Percentiles rank a stretch among this genome's conserved stretches.
These are phyloP conservation scores for Dacryopinax primogenitus DNA, from an alignment of 768 basidiomycete species.

Conservation along the genomic window DNA sequence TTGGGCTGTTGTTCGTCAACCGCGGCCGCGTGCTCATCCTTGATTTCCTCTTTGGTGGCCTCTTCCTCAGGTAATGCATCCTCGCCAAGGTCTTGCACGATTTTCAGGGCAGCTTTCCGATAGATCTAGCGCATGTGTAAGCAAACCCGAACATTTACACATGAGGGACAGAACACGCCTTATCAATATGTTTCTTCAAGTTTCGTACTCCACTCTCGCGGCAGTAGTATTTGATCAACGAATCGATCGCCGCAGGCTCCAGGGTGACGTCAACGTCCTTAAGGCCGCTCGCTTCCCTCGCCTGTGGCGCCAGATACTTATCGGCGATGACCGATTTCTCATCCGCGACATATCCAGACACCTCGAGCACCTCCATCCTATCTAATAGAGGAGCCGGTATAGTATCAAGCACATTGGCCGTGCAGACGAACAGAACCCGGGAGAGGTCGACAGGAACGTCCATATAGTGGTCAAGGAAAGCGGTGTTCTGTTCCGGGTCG, in stretches of 20 bases:
- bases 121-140: slow-evolving; percentile 52
- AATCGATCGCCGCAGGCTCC: slow-evolving; percentile 63
- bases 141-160: background rate
- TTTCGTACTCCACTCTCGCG: slow-evolving; percentile 94
- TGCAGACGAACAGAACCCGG: slow-evolving; percentile 93
- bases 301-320: slow-evolving; percentile 81
- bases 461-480: slow-evolving; percentile 94
- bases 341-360: slow-evolving; percentile 86
- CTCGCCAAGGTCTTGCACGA: slow-evolving; percentile 84
- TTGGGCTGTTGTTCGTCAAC: slow-evolving; percentile 44
- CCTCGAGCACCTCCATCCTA: slow-evolving; percentile 93
- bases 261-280: slow-evolving; percentile 72
- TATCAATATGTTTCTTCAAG: slow-evolving; percentile 97
- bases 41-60: slow-evolving; percentile 17
- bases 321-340: slow-evolving; percentile 83
- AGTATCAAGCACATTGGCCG: slow-evolving; percentile 84
- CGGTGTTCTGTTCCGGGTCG: slow-evolving; percentile 88
- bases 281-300: slow-evolving; percentile 79
- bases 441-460: slow-evolving; percentile 95
- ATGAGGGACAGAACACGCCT: slow-evolving; percentile 38
- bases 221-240: slow-evolving; percentile 92
- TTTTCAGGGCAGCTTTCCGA: slow-evolving; percentile 84
- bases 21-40: slow-evolving; percentile 24
- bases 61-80: slow-evolving; percentile 56
- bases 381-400: slow-evolving; percentile 89